These are phyloP conservation scores for Gossypium sturtianum DNA, from an alignment of 345 rosid species.

Conservation along the genomic window DNA sequence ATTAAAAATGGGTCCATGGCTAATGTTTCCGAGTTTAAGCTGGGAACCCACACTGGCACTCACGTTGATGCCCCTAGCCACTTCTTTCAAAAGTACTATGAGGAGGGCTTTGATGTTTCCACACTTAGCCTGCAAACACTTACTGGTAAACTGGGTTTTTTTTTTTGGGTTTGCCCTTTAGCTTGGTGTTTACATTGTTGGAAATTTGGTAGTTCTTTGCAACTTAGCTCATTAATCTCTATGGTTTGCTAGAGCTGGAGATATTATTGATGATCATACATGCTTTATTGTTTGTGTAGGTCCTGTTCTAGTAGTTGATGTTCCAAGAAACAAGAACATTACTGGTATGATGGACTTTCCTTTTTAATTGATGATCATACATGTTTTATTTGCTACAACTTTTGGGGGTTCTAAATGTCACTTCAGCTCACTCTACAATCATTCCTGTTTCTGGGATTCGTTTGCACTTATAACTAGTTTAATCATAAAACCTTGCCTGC, in stretches of 20 bases:
- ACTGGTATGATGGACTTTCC: conserved; percentile 35
- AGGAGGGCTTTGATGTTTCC: conserved; percentile 43
- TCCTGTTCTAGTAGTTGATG: conserved; percentile 31
- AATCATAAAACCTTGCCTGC: neutral
- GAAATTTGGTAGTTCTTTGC: neutral
- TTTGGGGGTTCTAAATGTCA: neutral
- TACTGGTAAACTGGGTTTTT: conserved; percentile 7
- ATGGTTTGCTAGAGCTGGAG: neutral
- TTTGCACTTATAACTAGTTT: neutral
- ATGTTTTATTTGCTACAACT: neutral
- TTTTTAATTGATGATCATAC: neutral
- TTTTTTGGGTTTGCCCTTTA: neutral
- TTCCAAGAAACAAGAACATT: conserved; percentile 35
- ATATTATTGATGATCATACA: neutral
- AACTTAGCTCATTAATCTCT: neutral
- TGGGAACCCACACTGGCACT: conserved; percentile 42
- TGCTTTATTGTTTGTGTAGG: conserved; percentile 2
- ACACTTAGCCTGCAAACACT: conserved; percentile 40
- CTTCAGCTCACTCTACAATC: neutral
- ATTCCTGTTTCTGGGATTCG: neutral
- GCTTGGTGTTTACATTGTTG: neutral
- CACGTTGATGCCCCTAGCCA: conserved; percentile 56
- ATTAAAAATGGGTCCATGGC: conserved; percentile 41
- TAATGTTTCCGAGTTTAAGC: conserved; percentile 30
- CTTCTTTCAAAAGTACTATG: conserved; percentile 35